Evolutionary conservation across 164 flowering plant genomes (phyloP), one percentile per base, ranked within the genome.

Genomic region (Aristolochia contorta): DNA sequence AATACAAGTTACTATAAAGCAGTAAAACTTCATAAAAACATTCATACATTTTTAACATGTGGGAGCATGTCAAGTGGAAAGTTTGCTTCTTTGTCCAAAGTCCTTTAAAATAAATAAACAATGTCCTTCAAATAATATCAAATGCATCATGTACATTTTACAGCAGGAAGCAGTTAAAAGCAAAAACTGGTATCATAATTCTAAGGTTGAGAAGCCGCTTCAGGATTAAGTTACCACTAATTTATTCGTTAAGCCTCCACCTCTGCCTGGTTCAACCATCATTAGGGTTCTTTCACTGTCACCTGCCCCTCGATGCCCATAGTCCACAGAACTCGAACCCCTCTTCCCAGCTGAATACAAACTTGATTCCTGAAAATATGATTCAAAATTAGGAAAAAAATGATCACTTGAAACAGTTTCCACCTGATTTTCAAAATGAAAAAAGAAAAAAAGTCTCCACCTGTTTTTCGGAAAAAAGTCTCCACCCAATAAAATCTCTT

Each of bases 41-140:
- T 49, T 6, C 8, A 18, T 4, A 78, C 98, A 93, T 71, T 80
- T 91, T 20, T 76, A 27, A 27, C 30, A 86, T 74, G 86, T 84
- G 58, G 77, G 91, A 62, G 91, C 88, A 60, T 79, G 56, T 54
- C 97, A 87, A 70, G 75, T 75, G 58, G 82, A 70, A 97, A 37
- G 43, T 8, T 32, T 37, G 43, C 43, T 37, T 10, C 43, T 8
- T 10, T 6, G 9, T 37, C 43, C 43, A 37, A 7, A 37, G 43
- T 10, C 43, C 43, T 37, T 37, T 7, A 8, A 37, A 37, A 37
- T 37, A 37, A 37, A 37, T 10, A 37, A 10, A 6, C 7, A 1
- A 37, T 37, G 43, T 37, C 43, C 43, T 8, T 37, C 0, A 37
- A 37, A 27, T 27, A 27, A 27, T 27, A 27, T 4, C 10, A 37